phyloP scores from a whole-genome alignment of 179 eudicot genomes.

The Silene vulgaris region DNA sequence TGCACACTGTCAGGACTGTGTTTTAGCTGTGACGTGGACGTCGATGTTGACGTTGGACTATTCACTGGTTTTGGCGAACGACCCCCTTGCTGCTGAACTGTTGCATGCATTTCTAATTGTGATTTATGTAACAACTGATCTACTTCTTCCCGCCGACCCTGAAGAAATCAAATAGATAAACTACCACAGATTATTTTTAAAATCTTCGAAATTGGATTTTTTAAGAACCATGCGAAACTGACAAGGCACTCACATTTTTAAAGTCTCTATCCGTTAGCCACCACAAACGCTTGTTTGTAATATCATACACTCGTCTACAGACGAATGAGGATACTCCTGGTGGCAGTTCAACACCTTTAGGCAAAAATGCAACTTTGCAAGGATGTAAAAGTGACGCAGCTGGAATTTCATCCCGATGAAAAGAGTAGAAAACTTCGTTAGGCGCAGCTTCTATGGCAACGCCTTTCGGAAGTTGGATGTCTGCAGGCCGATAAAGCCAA shows the following conservation, averaged over 20 bases:
- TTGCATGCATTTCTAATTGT: slow-evolving; percentile 61
- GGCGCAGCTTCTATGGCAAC: slow-evolving; percentile 65
- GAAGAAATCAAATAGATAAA: slow-evolving; percentile 16
- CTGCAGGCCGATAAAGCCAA: slow-evolving; percentile 90
- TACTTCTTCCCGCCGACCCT: slow-evolving; percentile 85
- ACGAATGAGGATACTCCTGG: slow-evolving; percentile 75
- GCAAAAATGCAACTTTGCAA: slow-evolving; percentile 95
- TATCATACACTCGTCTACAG: slow-evolving; percentile 89
- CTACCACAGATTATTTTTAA: neutral
- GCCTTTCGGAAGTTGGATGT: slow-evolving; percentile 66
- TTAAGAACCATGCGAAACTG: neutral
- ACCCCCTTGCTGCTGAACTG: slow-evolving; percentile 59
- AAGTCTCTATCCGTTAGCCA: slow-evolving; percentile 85
- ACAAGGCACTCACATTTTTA: slow-evolving; percentile 56
- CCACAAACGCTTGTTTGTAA: slow-evolving; percentile 71
- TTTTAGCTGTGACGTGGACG: slow-evolving; percentile 37
- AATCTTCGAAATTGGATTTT: neutral
- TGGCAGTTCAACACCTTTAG: slow-evolving; percentile 85
- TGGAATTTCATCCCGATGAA: slow-evolving; percentile 84
- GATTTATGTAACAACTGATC: slow-evolving; percentile 56
- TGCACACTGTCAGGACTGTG: slow-evolving; percentile 63
- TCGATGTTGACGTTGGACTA: slow-evolving; percentile 48
- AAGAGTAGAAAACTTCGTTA: slow-evolving; percentile 93
- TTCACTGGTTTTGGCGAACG: slow-evolving; percentile 73
- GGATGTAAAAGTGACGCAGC: slow-evolving; percentile 94